These are phyloP conservation scores for Paramarasmius palmivorus DNA, from an alignment of 1,284 basidiomycete genomes.

Conservation along the genomic window DNA sequence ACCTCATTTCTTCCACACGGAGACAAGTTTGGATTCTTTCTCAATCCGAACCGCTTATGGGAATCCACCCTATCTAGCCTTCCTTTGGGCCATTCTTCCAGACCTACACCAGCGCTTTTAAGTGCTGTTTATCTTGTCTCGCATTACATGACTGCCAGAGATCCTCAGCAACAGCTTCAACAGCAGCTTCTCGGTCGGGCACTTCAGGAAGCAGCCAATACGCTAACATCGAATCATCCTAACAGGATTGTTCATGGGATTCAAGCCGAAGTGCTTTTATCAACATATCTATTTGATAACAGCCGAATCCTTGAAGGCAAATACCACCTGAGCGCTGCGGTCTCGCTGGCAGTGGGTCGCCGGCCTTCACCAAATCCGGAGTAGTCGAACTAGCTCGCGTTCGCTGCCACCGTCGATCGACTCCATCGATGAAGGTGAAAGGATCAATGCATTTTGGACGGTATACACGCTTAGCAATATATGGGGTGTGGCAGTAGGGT, in stretches of 20 bases:
- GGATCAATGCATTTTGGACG: slow-evolving; percentile 1
- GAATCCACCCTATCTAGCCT: slow-evolving; percentile 34
- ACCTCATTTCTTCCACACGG: slow-evolving; percentile 39
- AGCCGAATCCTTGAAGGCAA: neutral
- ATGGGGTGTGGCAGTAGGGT: neutral
- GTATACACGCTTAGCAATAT: neutral
- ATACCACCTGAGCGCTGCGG: neutral
- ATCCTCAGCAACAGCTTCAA: neutral
- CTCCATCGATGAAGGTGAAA: slow-evolving; percentile 1
- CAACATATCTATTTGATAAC: slow-evolving; percentile 1
- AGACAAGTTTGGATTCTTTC: slow-evolving; percentile 48
- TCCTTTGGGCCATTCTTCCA: slow-evolving; percentile 30
- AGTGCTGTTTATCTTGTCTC: slow-evolving; percentile 52
- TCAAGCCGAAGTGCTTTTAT: neutral
- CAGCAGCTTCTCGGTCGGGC: neutral
- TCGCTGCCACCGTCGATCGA: neutral
- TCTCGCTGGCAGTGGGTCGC: neutral
- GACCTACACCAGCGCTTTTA: slow-evolving; percentile 50
- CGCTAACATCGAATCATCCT: neutral
- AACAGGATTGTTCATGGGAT: neutral
- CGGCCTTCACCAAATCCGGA: neutral
- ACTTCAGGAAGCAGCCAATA: neutral
- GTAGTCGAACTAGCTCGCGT: neutral
- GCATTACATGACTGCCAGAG: slow-evolving; percentile 35
- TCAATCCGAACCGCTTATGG: slow-evolving; percentile 42